Conservation (phyloP, 192 early-diverging fungal species). For the Coemansia sp. region DNA sequence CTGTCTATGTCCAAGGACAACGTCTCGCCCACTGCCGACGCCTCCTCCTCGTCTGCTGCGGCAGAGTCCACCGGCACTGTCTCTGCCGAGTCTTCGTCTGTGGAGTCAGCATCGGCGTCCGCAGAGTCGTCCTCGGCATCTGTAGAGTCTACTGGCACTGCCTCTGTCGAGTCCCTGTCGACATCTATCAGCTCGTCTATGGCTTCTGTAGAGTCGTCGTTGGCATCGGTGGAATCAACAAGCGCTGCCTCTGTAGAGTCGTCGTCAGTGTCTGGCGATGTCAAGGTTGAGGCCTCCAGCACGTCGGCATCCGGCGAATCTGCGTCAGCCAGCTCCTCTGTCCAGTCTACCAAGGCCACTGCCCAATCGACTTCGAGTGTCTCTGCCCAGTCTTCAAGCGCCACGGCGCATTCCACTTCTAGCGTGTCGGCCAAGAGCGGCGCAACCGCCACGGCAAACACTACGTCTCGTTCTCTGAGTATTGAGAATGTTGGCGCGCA, state of each 20-base stretch:
- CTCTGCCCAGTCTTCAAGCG: conserved; percentile 5
- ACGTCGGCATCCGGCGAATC: background rate
- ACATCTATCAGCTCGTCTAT: background rate
- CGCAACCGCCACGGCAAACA: background rate
- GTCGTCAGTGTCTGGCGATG: conserved; percentile 1
- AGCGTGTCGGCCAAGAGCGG: background rate
- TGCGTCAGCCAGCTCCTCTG: conserved; percentile 6
- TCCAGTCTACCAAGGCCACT: conserved; percentile 7
- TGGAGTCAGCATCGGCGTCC: conserved; percentile 5
- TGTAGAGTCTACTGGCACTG: background rate
- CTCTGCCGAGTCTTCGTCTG: conserved; percentile 8
- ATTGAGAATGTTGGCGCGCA: conserved; percentile 34
- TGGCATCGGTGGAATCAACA: conserved; percentile 4
- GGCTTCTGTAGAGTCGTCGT: conserved; percentile 7
- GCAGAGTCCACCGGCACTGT: conserved; percentile 7
- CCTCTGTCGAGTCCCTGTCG: conserved; percentile 4
- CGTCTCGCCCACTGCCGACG: background rate
- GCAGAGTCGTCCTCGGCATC: conserved; percentile 7
- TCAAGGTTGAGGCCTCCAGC: conserved; percentile 7
- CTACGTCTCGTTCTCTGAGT: conserved; percentile 23
- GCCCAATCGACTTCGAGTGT: background rate
- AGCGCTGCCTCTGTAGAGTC: conserved; percentile 9
- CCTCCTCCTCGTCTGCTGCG: background rate
- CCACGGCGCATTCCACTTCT: background rate
- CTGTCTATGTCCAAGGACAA: conserved; percentile 11